These are phyloP conservation scores for Hamigera avellanea DNA, from an alignment of 495 filamentous ascomycete species.

Conservation along the genomic window DNA sequence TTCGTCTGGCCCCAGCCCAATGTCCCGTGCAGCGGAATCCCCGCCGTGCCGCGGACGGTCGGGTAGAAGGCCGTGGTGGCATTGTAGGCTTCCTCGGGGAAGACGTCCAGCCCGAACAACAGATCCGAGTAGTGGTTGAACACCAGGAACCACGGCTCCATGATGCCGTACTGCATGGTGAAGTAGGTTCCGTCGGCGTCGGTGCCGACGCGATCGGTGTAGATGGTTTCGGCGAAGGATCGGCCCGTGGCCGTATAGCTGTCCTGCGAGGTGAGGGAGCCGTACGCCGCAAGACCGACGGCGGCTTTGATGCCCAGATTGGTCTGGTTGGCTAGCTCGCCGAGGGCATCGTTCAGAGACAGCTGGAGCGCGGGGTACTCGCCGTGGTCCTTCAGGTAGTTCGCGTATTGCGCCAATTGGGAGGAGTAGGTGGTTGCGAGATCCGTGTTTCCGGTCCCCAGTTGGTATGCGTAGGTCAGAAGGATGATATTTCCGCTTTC, in stretches of 20 bases:
- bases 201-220: conserved; percentile 23
- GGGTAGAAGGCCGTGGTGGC: conserved; percentile 24
- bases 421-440: conserved; percentile 15
- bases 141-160: conserved; percentile 21
- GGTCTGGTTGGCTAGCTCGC: conserved; percentile 36
- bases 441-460: conserved; percentile 19
- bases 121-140: conserved; percentile 31
- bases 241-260: conserved; percentile 25
- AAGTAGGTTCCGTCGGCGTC: conserved; percentile 27
- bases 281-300: conserved; percentile 31
- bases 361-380: conserved; percentile 33
- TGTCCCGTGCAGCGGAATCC: conserved; percentile 18
- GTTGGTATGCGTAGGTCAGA: conserved; percentile 26
- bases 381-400: conserved; percentile 33
- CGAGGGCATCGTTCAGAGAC: conserved; percentile 36
- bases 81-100: conserved; percentile 21
- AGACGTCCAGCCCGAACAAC: conserved; percentile 23
- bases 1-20: conserved; percentile 29
- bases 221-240: conserved; percentile 25
- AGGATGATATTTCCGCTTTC: conserved; percentile 28
- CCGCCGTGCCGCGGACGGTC: conserved; percentile 15
- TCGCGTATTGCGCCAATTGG: conserved; percentile 27
- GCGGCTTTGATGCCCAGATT: conserved; percentile 41
- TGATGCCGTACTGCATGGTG: conserved; percentile 20
- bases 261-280: conserved; percentile 17